phyloP scores from a whole-genome alignment of 495 filamentous ascomycete species.

The Durotheca rogersii region DNA sequence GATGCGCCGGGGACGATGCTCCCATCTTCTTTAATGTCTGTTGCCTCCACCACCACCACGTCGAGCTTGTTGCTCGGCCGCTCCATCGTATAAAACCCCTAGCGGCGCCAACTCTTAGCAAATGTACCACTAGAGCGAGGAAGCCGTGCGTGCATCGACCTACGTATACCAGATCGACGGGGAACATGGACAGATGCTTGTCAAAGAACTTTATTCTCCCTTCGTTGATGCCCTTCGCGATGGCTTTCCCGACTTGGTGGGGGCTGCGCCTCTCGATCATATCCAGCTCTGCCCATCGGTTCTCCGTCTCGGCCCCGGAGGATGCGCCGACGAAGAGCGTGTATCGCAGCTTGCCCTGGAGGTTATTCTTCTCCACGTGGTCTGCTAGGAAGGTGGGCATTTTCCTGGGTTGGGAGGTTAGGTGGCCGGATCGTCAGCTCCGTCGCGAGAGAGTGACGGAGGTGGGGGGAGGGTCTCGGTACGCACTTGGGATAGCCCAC shows the following conservation, averaged over 20 bases:
- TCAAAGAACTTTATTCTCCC: constrained; percentile 91
- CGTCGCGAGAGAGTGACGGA: not conserved
- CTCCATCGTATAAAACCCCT: constrained; percentile 81
- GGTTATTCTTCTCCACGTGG: constrained; percentile 84
- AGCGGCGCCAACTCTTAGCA: constrained; percentile 14
- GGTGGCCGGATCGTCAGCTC: not conserved
- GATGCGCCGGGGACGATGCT: constrained; percentile 87
- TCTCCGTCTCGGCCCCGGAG: constrained; percentile 87
- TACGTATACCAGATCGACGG: constrained; percentile 80
- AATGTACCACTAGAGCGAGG: not conserved
- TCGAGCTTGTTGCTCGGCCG: constrained; percentile 72
- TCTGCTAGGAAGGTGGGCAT: constrained; percentile 82
- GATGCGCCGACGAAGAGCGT: constrained; percentile 86
- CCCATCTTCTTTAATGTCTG: constrained; percentile 88
- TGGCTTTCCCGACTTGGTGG: constrained; percentile 90
- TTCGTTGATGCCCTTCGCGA: constrained; percentile 86
- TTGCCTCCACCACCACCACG: constrained; percentile 83
- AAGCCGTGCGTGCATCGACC: constrained; percentile 32
- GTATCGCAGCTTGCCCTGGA: constrained; percentile 83
- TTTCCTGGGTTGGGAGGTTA: constrained; percentile 55
- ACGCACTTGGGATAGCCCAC: constrained; percentile 87
- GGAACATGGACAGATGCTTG: constrained; percentile 92
- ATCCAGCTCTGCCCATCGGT: constrained; percentile 79
- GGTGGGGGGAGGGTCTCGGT: not conserved
- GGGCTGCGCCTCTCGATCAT: constrained; percentile 87